Base-by-base conservation (phyloP, 352 stramenopile genomes). In the Pythium chondricola region DNA sequence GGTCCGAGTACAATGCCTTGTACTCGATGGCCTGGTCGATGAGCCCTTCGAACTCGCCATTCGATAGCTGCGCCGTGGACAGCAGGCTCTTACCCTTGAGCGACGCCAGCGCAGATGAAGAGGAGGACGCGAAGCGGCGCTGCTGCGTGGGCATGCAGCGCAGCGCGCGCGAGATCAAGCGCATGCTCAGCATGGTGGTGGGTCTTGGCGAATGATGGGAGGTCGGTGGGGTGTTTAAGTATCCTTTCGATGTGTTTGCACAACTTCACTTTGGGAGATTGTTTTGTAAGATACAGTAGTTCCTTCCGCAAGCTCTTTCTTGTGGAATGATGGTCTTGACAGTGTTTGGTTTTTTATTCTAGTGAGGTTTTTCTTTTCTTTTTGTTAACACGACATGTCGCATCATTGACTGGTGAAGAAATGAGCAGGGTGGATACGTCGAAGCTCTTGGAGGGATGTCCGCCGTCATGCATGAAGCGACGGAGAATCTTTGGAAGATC, bases 21-120 rank as follows among this genome's bases (percentile, higher is more conserved):
- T 83, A 83, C 43, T 82, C 70, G 41, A 81, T 65, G 32, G 80
- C 80, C 53, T 85, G 74, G 33, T 69, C 56, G 16, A 91, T 47
- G n/a, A 91, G 76, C 0, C 44, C 79, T 36, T 69, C 47, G 21
- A 91, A 69, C 54, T 88, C 60, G 39, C 52, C 47, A 2, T 49
- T 75, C 64, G 65, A 75, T 33, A 91, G 65, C 42, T 91, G 62
- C 21, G 68, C 63, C 8, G 76, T 88, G 22, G 76, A 91, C 47
- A 91, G 65, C 50, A 91, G 88, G 65, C 75, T 83, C 45, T 79
- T 50, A 18, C 74, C 76, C 29, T 65, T 48, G n/a, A 91, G 71
- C 32, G 72, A 69, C 50, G 44, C 43, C 21, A 78, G 56, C 37
- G 58, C 63, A 6, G 49, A 17, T 1, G 48, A 53, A 10, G 48